Conservation (phyloP, 2,329 filamentous ascomycete genomes). For the Leptographium galeiforme region DNA sequence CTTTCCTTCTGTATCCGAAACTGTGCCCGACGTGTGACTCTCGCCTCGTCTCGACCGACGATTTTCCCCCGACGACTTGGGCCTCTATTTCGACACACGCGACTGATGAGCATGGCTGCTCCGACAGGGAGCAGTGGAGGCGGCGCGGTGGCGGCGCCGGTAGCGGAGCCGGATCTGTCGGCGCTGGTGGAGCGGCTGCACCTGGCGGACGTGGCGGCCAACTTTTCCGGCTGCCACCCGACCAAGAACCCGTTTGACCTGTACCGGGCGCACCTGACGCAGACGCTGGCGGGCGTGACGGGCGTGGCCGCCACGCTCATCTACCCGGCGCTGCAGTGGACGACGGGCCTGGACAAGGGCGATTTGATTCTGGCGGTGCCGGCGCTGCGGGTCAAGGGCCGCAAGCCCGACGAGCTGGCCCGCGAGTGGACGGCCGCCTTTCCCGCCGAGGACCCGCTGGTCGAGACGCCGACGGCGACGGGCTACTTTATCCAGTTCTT, state of each 20-base stretch:
- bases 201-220: slow-evolving; percentile 22
- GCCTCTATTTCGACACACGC: not conserved
- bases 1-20: not conserved
- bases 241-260: slow-evolving; percentile 64
- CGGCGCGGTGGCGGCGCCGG: not conserved
- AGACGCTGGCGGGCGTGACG: slow-evolving; percentile 53
- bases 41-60: not conserved
- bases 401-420: slow-evolving; percentile 49
- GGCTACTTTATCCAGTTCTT: slow-evolving; percentile 68
- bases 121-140: not conserved
- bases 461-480: slow-evolving; percentile 54
- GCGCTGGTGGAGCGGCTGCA: slow-evolving; percentile 21
- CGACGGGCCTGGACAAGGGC: slow-evolving; percentile 65
- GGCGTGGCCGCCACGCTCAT: slow-evolving; percentile 59
- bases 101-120: not conserved
- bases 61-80: no score
- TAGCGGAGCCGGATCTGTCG: slow-evolving; percentile 19
- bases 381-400: slow-evolving; percentile 63
- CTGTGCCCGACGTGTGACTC: not conserved
- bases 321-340: slow-evolving; percentile 67
- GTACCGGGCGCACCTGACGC: slow-evolving; percentile 64
- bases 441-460: slow-evolving; percentile 44
- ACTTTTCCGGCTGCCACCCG: slow-evolving; percentile 47
- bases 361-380: slow-evolving; percentile 69
- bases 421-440: slow-evolving; percentile 50